Evolutionary conservation across 1,284 basidiomycete genomes (phyloP).

Genomic region (Agroathelia rolfsii): DNA sequence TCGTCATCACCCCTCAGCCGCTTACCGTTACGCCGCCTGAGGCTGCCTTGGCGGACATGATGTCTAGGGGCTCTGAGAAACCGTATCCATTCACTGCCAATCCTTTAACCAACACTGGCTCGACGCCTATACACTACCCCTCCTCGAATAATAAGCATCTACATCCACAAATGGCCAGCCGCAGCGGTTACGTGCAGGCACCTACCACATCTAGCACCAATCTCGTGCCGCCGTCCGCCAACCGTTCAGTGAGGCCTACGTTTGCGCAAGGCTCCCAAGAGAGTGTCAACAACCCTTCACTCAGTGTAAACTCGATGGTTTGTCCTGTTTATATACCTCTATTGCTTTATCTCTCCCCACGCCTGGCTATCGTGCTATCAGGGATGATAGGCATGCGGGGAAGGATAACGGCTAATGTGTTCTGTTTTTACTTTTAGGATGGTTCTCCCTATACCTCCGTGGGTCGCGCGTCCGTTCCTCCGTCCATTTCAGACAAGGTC

Average conservation of each 20-base stretch:
- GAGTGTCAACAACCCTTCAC: slow-evolving; percentile 27
- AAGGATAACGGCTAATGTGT: slow-evolving; percentile 12
- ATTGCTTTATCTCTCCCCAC: slow-evolving; percentile 5
- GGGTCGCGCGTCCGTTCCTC: slow-evolving; percentile 14
- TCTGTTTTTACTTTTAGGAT: slow-evolving; percentile 23
- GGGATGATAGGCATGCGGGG: slow-evolving; percentile 1
- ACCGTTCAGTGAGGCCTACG: slow-evolving; percentile 30
- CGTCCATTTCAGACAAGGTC: slow-evolving; percentile 41
- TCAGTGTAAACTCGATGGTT: slow-evolving; percentile 38
- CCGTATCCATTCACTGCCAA: slow-evolving; percentile 15
- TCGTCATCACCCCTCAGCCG: too few relatives aligned
- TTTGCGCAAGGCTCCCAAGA: slow-evolving; percentile 32
- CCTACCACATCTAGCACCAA: slow-evolving; percentile 33
- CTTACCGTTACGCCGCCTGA: too few relatives aligned
- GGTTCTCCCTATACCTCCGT: slow-evolving; percentile 32
- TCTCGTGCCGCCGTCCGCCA: slow-evolving; percentile 33
- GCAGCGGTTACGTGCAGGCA: slow-evolving; percentile 21
- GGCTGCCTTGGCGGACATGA: too few relatives aligned
- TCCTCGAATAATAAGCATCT: slow-evolving; percentile 16
- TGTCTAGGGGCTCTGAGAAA: too few relatives aligned
- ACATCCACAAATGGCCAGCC: slow-evolving; percentile 10
- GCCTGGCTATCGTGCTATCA: not conserved
- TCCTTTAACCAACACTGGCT: slow-evolving; percentile 12
- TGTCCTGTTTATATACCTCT: slow-evolving; percentile 10
- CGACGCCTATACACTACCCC: slow-evolving; percentile 12